phyloP scores from a whole-genome alignment of 202 grass and related monocot genomes.

The Brachypodium distachyon region DNA sequence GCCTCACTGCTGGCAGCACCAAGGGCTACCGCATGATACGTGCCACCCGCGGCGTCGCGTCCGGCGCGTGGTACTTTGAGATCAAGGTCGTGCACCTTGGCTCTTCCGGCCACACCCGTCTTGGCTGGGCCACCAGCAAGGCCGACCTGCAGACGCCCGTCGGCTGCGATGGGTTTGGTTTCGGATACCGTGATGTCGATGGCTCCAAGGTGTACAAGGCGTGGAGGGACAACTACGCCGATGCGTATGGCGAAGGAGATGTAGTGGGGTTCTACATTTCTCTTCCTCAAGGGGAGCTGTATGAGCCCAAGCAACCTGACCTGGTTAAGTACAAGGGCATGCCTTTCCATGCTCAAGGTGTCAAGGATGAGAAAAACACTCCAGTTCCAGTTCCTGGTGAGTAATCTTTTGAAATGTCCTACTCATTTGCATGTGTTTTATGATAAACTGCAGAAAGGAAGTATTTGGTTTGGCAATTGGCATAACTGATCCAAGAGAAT shows the following conservation, averaged over 20 bases:
- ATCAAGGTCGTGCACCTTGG: slow-evolving; percentile 55
- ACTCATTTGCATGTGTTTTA: neutral
- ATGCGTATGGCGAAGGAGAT: slow-evolving; percentile 57
- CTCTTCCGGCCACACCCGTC: slow-evolving; percentile 53
- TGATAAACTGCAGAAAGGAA: neutral
- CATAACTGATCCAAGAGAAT: neutral
- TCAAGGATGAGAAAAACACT: slow-evolving; percentile 55
- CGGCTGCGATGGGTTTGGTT: slow-evolving; percentile 63
- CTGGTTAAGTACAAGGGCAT: slow-evolving; percentile 75
- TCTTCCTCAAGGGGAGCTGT: slow-evolving; percentile 59
- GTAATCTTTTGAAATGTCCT: neutral
- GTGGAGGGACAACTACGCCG: slow-evolving; percentile 53
- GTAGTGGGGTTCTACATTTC: slow-evolving; percentile 81
- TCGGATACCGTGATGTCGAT: slow-evolving; percentile 74
- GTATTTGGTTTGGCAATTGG: neutral
- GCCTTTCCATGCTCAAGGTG: slow-evolving; percentile 43
- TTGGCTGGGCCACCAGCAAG: slow-evolving; percentile 78
- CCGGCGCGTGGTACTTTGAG: slow-evolving; percentile 85
- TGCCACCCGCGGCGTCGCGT: slow-evolving; percentile 62
- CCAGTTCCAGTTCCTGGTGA: slow-evolving; percentile 68
- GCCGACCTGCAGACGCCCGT: slow-evolving; percentile 85
- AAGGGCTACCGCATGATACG: slow-evolving; percentile 93
- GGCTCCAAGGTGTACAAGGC: slow-evolving; percentile 78
- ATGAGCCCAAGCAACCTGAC: slow-evolving; percentile 69
- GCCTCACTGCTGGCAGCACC: slow-evolving; percentile 59